Evolutionary conservation across 2,329 filamentous ascomycete genomes (phyloP), one percentile per base, ranked within the genome.

Genomic region (Arthrobotrys musiformis): DNA sequence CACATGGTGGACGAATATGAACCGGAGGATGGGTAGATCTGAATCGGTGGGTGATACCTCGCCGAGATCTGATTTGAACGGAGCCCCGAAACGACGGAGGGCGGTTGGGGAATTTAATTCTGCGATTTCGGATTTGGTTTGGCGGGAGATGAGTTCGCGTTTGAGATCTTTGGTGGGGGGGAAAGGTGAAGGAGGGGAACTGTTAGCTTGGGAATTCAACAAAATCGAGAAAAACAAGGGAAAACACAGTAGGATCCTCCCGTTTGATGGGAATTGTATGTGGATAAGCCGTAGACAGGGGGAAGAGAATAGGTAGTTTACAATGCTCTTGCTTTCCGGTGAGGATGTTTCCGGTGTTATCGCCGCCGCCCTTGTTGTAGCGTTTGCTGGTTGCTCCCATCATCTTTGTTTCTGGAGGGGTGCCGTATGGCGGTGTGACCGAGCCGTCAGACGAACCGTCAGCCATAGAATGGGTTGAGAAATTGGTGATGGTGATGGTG

Each of bases 291-390:
- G 22, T 22, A 9, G 11, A 17, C 9, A 44, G 40, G n/a, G 15
- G 17, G n/a, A 30, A 19, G 44, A 30, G 24, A 19, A 24, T n/a
- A 28, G 42, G 24, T n/a, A 33, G 84, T 90, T 81, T 84, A 97
- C 93, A 99, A 84, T 99, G 95, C 84, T 99, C 95, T 87, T 99
- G 94, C 85, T 97, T 98, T 80, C 95, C 95, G 0, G 94, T 97
- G 82, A 99, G 85, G 79, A 90, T 85, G 60, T 88, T 88, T 22
- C 87, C 87, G 35, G 61, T 78, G 17, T 69, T 68, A 19, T 60
- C 66, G 35, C 44, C 73, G 54, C 68, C 69, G 63, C 63, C 75
- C 9, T 72, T 70, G 33, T 72, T 69, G 56, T 73, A 69, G 40
- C 75, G 68, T 70, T 72, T 70, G 33, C 68, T 78, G 19, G 42